A percentile compares a stretch with the other conserved stretches of the same genome.
These are phyloP conservation scores for Leptographium procerum DNA, from an alignment of 2,329 filamentous ascomycete genomes.

Conservation along the genomic window DNA sequence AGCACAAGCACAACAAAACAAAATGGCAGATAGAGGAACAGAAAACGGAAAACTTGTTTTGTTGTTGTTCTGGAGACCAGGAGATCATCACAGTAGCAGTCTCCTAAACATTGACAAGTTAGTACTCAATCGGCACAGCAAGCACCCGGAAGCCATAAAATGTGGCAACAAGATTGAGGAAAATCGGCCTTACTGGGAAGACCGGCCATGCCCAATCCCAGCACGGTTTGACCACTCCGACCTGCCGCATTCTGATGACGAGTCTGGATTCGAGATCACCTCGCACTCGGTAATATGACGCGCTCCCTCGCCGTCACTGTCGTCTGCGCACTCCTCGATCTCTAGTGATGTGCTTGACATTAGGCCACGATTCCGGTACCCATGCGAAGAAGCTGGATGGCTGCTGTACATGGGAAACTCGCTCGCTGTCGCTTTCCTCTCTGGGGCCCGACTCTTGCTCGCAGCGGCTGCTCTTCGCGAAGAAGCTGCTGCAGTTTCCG, in stretches of 20 bases:
- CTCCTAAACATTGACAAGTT: background rate
- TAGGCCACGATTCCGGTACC: background rate
- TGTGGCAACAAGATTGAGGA: too few species aligned
- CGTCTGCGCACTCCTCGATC: conserved; percentile 7
- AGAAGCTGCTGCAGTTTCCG: background rate
- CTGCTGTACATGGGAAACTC: background rate
- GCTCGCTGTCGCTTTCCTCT: background rate
- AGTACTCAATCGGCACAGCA: background rate
- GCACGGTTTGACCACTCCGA: background rate
- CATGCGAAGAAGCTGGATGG: background rate
- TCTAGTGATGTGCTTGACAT: background rate
- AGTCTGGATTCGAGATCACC: conserved; percentile 8
- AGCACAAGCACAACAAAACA: background rate
- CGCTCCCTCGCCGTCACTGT: background rate
- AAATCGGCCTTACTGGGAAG: background rate
- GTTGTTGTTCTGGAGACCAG: background rate
- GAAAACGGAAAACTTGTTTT: too few species aligned
- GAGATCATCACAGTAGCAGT: background rate
- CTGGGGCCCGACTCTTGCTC: background rate
- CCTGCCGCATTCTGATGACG: background rate
- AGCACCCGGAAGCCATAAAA: too few species aligned
- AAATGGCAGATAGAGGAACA: too few species aligned
- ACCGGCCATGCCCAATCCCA: too few species aligned
- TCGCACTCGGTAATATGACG: conserved; percentile 7
- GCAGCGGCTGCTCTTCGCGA: background rate